These are phyloP conservation scores for Colletotrichum eremochloae DNA, from an alignment of 2,329 filamentous ascomycete genomes.

Conservation along the genomic window DNA sequence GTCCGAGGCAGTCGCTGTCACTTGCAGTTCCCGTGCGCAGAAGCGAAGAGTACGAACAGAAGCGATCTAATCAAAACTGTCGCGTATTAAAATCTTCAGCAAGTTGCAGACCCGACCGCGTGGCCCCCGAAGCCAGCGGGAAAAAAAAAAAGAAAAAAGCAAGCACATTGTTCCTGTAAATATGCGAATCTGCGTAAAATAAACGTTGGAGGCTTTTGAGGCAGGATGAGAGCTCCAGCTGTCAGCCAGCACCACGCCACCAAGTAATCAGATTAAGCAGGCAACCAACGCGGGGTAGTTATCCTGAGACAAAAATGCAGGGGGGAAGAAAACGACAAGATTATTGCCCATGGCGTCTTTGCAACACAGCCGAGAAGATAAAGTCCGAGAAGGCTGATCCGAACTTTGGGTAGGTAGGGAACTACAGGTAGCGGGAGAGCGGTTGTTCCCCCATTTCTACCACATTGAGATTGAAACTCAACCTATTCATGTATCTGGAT, in stretches of 20 bases:
- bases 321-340: too few relatives aligned
- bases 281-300: not conserved
- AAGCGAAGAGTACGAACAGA: not conserved
- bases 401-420: too few relatives aligned
- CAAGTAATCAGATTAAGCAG: not conserved
- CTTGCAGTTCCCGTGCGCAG: not conserved
- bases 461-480: not conserved
- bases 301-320: not conserved
- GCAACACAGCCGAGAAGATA: not conserved
- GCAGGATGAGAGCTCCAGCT: not conserved
- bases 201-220: not conserved
- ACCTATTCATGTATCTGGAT: not conserved
- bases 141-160: not conserved
- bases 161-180: not conserved
- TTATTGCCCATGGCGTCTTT: not conserved
- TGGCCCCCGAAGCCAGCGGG: constrained; percentile 12
- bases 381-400: not conserved
- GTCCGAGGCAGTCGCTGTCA: not conserved
- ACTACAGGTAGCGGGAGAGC: not conserved
- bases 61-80: not conserved
- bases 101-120: constrained; percentile 11
- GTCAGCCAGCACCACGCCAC: not conserved
- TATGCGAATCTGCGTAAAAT: not conserved
- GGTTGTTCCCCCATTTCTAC: not conserved
- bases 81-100: not conserved